A percentile compares a stretch with the other conserved stretches of the same genome.
Evolutionary conservation across 257 asterid genomes (phyloP).

Genomic region (Schizonepeta tenuifolia): DNA sequence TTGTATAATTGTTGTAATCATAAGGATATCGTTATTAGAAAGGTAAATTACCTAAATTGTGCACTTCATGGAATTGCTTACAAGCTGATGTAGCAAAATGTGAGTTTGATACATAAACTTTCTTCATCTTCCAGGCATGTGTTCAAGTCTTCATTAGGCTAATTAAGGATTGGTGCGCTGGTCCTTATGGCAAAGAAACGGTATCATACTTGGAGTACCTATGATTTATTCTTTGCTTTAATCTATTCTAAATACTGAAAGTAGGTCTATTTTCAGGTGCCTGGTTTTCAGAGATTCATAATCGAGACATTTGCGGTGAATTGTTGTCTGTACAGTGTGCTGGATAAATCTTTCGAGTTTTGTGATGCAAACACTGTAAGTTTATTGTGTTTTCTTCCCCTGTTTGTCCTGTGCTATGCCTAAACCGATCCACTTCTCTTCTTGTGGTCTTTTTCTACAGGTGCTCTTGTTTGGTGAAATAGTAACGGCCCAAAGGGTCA

Average conservation of each 20-base stretch:
- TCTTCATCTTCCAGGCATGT: slow-evolving; percentile 62
- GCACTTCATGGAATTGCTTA: slow-evolving; percentile 2
- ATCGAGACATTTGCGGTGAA: slow-evolving; percentile 78
- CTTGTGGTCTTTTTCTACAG: slow-evolving; percentile 49
- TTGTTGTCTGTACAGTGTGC: slow-evolving; percentile 92
- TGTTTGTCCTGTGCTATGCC: neutral
- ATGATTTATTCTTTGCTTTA: neutral
- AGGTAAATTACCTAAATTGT: slow-evolving; percentile 49
- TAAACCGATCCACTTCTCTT: neutral
- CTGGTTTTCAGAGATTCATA: slow-evolving; percentile 80
- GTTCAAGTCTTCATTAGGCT: slow-evolving; percentile 88
- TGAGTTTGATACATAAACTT: slow-evolving; percentile 24
- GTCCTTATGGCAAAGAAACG: slow-evolving; percentile 70
- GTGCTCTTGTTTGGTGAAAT: slow-evolving; percentile 76
- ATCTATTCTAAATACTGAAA: slow-evolving; percentile 36
- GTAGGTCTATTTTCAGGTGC: slow-evolving; percentile 60
- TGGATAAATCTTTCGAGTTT: slow-evolving; percentile 88
- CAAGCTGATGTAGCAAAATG: neutral
- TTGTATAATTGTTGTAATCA: slow-evolving; percentile 72
- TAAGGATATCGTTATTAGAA: slow-evolving; percentile 73
- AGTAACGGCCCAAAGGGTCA: slow-evolving; percentile 82
- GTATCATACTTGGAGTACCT: slow-evolving; percentile 41
- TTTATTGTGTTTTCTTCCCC: slow-evolving; percentile 11
- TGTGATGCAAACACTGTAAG: slow-evolving; percentile 96
- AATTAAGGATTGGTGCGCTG: slow-evolving; percentile 88